Percentiles rank a stretch among this genome's conserved stretches.
phyloP scores from a whole-genome alignment of 2,329 filamentous ascomycete species.

The Claviceps sp. region DNA sequence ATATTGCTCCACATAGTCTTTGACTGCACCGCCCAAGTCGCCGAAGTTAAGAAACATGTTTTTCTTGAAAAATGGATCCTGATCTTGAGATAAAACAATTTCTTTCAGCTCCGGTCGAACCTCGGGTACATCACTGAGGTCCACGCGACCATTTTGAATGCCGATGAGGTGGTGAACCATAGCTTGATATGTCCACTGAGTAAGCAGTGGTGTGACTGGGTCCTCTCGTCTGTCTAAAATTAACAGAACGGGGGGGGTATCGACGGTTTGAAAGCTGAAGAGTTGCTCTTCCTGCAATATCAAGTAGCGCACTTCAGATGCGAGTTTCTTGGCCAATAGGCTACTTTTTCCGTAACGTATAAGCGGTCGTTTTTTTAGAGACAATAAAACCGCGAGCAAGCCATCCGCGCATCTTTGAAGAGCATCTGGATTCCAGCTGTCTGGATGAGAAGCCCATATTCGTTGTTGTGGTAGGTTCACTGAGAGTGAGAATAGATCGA shows the following conservation, averaged over 20 bases:
- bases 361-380: conserved; percentile 91
- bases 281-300: conserved; percentile 93
- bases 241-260: conserved; percentile 85
- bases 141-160: conserved; percentile 88
- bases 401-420: conserved; percentile 81
- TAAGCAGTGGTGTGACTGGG: conserved; percentile 83
- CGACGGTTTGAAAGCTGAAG: conserved; percentile 89
- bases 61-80: conserved; percentile 97
- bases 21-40: conserved; percentile 88
- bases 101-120: conserved; percentile 79
- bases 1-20: conserved; percentile 97
- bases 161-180: conserved; percentile 97
- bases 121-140: conserved; percentile 72
- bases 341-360: conserved; percentile 92
- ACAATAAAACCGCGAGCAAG: conserved; percentile 67
- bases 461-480: conserved; percentile 58
- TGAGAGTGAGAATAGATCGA: conserved; percentile 76
- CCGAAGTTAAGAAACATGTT: conserved; percentile 99
- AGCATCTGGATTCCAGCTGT: conserved; percentile 83
- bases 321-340: conserved; percentile 78
- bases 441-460: conserved; percentile 70
- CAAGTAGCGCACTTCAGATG: conserved; percentile 80
- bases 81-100: conserved; percentile 89
- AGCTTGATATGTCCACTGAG: conserved; percentile 99
- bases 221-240: conserved; percentile 88